These are phyloP conservation scores for Williopsis jadinii DNA, from an alignment of 1,139 yeast species.

Conservation along the genomic window DNA sequence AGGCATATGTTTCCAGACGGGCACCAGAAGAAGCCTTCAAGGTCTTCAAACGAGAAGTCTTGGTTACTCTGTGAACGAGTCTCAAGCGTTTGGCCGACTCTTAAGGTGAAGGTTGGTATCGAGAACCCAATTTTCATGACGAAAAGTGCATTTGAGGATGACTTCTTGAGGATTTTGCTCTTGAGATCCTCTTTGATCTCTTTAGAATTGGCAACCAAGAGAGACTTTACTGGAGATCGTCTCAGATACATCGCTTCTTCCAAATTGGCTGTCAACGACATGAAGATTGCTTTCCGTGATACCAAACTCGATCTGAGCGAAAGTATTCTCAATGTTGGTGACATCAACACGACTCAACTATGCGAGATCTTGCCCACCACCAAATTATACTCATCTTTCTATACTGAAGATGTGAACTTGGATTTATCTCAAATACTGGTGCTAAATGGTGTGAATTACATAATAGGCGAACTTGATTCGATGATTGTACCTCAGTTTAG, in stretches of 20 bases:
- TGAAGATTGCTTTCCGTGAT: constrained; percentile 15
- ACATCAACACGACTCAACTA: constrained; percentile 16
- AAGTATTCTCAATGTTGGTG: constrained; percentile 21
- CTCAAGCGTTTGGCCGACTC: constrained; percentile 15
- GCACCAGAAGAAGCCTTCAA: background rate
- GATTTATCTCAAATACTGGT: constrained; percentile 27
- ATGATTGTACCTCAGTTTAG: constrained; percentile 13
- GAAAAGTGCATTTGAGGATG: constrained; percentile 13
- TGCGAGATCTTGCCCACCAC: constrained; percentile 23
- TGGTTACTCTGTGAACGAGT: constrained; percentile 7
- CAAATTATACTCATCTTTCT: constrained; percentile 9
- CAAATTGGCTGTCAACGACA: constrained; percentile 13
- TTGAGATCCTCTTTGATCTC: constrained; percentile 14
- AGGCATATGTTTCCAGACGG: constrained; percentile 1
- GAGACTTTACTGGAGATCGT: constrained; percentile 7
- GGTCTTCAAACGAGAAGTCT: background rate
- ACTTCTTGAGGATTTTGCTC: constrained; percentile 17
- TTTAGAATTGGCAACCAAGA: constrained; percentile 10
- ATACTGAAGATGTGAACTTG: constrained; percentile 18
- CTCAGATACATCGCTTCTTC: constrained; percentile 11
- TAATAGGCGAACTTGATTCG: constrained; percentile 14
- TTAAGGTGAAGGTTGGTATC: constrained; percentile 17
- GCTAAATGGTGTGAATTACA: constrained; percentile 26
- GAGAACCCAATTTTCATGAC: constrained; percentile 20
- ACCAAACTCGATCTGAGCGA: constrained; percentile 11